These are phyloP conservation scores for Patellifolia procumbens DNA, from an alignment of 179 eudicot species.

Conservation along the genomic window DNA sequence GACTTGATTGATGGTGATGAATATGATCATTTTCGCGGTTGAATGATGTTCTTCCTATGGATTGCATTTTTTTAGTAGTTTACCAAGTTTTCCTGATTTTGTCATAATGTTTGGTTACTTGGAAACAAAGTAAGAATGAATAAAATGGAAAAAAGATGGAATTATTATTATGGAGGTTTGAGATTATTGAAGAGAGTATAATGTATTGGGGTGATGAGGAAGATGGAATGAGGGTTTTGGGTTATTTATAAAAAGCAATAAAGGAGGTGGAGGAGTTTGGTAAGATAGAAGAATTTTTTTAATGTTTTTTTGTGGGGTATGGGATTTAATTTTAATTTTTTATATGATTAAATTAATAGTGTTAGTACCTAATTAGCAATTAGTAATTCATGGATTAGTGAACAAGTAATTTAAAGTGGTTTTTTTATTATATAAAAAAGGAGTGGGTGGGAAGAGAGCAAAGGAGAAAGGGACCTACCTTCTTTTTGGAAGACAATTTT, in stretches of 20 bases:
- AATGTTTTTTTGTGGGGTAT: background rate
- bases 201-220: background rate
- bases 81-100: conserved; percentile 45
- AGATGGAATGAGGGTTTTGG: conserved; percentile 4
- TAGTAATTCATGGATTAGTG: conserved; percentile 20
- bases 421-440: conserved; percentile 5
- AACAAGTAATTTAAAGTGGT: conserved; percentile 14
- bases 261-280: conserved; percentile 32
- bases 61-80: conserved; percentile 50
- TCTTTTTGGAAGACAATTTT: background rate
- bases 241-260: conserved; percentile 27
- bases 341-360: background rate
- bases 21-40: conserved; percentile 21
- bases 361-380: conserved; percentile 25
- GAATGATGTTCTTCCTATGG: conserved; percentile 30
- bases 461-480: background rate
- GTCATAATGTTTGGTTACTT: conserved; percentile 28
- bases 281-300: conserved; percentile 12
- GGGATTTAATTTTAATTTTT: background rate
- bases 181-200: background rate
- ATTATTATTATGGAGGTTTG: background rate
- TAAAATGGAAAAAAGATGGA: background rate
- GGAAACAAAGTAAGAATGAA: background rate
- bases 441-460: conserved; percentile 16
- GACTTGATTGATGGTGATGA: background rate